These are phyloP conservation scores for Miscanthus lutarioriparius DNA, from an alignment of 176 grass and related monocot genomes.

Conservation along the genomic window DNA sequence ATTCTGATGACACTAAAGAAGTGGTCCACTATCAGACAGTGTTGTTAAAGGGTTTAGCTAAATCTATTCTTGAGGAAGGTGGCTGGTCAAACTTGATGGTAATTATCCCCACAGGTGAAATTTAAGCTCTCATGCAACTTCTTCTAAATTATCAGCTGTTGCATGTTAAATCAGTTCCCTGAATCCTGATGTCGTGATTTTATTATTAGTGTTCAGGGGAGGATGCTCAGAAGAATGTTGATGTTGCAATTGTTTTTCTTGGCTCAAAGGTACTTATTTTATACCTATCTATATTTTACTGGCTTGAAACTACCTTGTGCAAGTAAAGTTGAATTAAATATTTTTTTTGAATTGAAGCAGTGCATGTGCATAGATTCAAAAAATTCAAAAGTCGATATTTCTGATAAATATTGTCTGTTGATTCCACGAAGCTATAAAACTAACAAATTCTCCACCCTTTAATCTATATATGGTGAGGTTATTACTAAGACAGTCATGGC, in stretches of 20 bases:
- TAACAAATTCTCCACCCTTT: background rate
- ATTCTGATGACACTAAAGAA: no score
- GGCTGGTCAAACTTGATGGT: no score
- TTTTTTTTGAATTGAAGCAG: background rate
- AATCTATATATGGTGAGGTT: background rate
- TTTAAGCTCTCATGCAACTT: no score
- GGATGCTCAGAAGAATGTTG: slow-evolving; percentile 45
- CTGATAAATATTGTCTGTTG: background rate
- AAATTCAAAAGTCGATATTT: background rate
- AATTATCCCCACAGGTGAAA: no score
- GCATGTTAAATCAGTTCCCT: no score
- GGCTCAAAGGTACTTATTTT: slow-evolving; percentile 67
- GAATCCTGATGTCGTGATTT: no score
- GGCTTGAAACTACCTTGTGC: background rate
- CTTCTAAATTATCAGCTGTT: no score
- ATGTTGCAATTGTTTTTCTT: slow-evolving; percentile 82
- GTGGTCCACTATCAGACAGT: no score
- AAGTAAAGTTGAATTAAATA: background rate
- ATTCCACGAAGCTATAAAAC: background rate
- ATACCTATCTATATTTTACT: background rate
- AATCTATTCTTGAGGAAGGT: no score
- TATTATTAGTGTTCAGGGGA: background rate
- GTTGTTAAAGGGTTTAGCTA: no score
- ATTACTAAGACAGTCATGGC: background rate
- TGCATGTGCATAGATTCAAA: background rate